phyloP scores from a whole-genome alignment of 352 stramenopile genomes.

The Elongisporangium senticosum region DNA sequence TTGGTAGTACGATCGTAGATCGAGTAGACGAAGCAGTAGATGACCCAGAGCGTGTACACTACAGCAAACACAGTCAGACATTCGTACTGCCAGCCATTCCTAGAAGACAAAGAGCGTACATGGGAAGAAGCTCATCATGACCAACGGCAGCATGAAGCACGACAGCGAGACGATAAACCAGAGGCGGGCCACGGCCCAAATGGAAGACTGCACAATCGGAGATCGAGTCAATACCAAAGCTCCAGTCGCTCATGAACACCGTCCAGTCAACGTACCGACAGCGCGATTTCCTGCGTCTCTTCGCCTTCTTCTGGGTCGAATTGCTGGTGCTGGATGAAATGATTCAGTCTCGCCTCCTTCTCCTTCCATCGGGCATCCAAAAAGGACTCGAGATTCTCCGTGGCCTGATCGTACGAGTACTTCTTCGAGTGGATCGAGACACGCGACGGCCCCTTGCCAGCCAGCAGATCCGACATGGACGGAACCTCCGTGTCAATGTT shows the following conservation, averaged over 20 bases:
- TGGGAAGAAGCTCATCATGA: conserved; percentile 79
- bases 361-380: conserved; percentile 67
- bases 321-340: conserved; percentile 71
- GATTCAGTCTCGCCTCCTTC: conserved; percentile 66
- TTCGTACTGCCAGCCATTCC: not conserved
- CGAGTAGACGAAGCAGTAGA: conserved; percentile 82
- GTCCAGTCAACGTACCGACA: conserved; percentile 25
- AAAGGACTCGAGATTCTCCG: conserved; percentile 46
- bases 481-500: conserved; percentile 80
- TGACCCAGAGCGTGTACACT: conserved; percentile 78
- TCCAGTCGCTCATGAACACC: not conserved
- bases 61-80: conserved; percentile 4
- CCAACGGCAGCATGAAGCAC: conserved; percentile 58
- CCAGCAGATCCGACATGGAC: conserved; percentile 72
- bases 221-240: conserved; percentile 4
- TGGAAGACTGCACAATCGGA: conserved; percentile 36
- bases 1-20: conserved; percentile 81
- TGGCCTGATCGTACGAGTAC: conserved; percentile 56
- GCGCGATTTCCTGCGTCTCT: conserved; percentile 17
- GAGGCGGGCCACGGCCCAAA: conserved; percentile 58
- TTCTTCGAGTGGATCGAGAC: conserved; percentile 61
- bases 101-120: conserved; percentile 23
- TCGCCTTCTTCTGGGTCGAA: conserved; percentile 33
- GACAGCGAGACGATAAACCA: conserved; percentile 65
- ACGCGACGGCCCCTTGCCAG: conserved; percentile 35